Evolutionary conservation across 345 rosid genomes (phyloP).

Genomic region (Turnera subulata): DNA sequence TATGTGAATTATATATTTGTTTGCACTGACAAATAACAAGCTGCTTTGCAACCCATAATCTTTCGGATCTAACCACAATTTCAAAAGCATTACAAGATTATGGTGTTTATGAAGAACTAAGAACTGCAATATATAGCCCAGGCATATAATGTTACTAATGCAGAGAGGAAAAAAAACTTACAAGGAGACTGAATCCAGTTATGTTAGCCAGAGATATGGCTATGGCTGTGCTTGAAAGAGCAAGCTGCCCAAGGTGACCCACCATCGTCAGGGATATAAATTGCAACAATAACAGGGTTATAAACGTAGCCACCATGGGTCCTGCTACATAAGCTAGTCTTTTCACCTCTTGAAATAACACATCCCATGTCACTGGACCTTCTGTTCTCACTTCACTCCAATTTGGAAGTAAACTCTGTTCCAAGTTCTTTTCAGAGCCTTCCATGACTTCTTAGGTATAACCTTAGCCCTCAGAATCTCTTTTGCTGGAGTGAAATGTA

Average conservation of each 20-base stretch:
- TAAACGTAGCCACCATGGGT: constrained; percentile 8
- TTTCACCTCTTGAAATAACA: constrained; percentile 13
- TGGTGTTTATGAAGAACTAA: no score
- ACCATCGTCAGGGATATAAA: constrained; percentile 19
- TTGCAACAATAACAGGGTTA: constrained; percentile 7
- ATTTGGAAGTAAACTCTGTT: neutral
- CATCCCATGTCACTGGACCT: neutral
- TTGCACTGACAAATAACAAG: no score
- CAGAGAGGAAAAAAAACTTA: constrained; percentile 1
- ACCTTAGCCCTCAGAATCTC: no score
- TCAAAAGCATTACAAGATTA: no score
- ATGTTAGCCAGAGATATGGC: constrained; percentile 16
- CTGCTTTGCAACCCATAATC: no score
- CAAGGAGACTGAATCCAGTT: constrained; percentile 17
- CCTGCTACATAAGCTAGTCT: constrained; percentile 15
- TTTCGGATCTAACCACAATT: no score
- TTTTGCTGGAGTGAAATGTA: no score
- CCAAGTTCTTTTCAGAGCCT: neutral
- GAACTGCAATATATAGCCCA: no score
- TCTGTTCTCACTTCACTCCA: neutral
- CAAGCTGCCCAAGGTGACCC: constrained; percentile 12
- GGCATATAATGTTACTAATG: no score
- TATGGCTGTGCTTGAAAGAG: constrained; percentile 13
- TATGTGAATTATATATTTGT: no score
- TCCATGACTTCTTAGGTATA: constrained; percentile 1